Evolutionary conservation across 306 rosid species (phyloP), one percentile per base, ranked within the genome.

Genomic region (Quercus bicolor): DNA sequence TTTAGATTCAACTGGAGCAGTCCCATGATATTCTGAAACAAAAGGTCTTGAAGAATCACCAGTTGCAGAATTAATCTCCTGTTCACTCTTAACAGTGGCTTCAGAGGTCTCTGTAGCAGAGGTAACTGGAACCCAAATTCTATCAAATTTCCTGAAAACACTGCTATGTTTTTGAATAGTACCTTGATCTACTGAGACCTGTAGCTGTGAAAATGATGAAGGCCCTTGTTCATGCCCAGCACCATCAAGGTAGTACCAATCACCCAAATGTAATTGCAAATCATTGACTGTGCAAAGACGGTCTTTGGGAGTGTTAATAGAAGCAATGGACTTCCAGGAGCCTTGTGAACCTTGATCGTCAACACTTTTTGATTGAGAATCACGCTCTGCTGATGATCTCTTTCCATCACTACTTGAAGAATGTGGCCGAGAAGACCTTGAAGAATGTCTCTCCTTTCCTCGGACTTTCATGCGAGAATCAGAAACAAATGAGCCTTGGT

Each of bases 191-290:
- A 86, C 97, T 59, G 90, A 84, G 83, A 74, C 85, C 84, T 93
- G 94, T 73, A 96, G 91, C 85, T 96, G 96, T 43, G 89, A 79
- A 88, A 89, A 90, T 33, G 97, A 87, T 51, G 88, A 90, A 75
- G 99, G 99, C 56, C 99, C 99, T 75, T 80, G 94, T 83, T 90
- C 98, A 71, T 91, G 98, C 72, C 99, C 99, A 84, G 94, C 90
- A 80, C 96, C 99, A 93, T 96, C 98, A 82, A 91, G 89, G 83
- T 96, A 96, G 86, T 85, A 96, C 99, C 99, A 96, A 77, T 91
- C 92, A 82, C 99, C 98, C 79, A 86, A 85, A 84, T 87, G 93
- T 83, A 96, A 84, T 76, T 88, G 94, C 88, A 96, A 82, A 73
- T 96, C 96, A 77, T 77, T 86, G 59, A 83, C 75, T 16, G 97